These are phyloP conservation scores for Arachnopeziza araneosa DNA, from an alignment of 2,329 filamentous ascomycete species.

Conservation along the genomic window DNA sequence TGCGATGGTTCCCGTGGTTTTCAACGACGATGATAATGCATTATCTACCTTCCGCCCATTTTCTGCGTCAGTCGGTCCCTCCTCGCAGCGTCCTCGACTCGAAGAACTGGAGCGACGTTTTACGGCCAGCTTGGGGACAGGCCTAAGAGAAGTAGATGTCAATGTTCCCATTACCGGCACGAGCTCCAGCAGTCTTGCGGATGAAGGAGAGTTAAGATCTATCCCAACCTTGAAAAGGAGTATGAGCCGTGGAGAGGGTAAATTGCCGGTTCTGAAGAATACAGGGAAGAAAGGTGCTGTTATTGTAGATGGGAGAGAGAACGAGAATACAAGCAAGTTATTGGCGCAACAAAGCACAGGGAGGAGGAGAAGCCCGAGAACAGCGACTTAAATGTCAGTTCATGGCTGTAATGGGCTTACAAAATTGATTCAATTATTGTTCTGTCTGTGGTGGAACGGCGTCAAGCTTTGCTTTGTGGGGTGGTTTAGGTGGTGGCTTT, in stretches of 20 bases:
- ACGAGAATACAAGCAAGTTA: constrained; percentile 23
- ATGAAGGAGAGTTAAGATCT: background rate
- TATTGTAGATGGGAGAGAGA: constrained; percentile 41
- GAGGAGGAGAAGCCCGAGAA: constrained; percentile 28
- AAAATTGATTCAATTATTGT: background rate
- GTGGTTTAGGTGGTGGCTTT: background rate
- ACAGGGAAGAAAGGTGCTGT: constrained; percentile 32
- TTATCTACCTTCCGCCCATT: constrained; percentile 13
- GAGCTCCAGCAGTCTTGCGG: background rate
- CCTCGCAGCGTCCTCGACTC: background rate
- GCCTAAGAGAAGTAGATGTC: constrained; percentile 46
- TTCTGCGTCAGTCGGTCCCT: constrained; percentile 15
- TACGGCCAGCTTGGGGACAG: constrained; percentile 32
- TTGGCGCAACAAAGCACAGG: constrained; percentile 23
- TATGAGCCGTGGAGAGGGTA: constrained; percentile 30
- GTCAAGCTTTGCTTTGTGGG: background rate
- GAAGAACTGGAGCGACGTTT: constrained; percentile 14
- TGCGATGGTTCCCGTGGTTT: constrained; percentile 31
- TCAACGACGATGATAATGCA: constrained; percentile 22
- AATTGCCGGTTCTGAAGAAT: constrained; percentile 37
- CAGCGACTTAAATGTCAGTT: background rate
- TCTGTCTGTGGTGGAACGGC: background rate
- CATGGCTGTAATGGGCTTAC: background rate
- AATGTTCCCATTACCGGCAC: constrained; percentile 28
- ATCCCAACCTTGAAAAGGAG: constrained; percentile 26